Conservation (phyloP, 1,284 basidiomycete species). For the Cryptococcus depauperatus region DNA sequence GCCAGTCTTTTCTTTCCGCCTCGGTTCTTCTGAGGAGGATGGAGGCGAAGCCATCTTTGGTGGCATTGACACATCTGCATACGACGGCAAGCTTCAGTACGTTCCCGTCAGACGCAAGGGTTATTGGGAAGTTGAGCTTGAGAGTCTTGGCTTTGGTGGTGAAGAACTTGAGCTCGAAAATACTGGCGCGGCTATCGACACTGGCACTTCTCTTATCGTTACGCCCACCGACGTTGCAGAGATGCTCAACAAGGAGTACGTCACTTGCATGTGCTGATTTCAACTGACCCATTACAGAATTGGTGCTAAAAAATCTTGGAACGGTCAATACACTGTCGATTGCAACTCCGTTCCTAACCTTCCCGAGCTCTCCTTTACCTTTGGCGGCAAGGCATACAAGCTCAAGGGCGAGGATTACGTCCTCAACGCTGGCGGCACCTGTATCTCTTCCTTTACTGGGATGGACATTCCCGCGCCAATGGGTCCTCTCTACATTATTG, state of each 20-base stretch:
- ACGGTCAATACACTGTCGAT: conserved; percentile 86
- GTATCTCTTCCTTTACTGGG: conserved; percentile 88
- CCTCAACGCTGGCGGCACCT: conserved; percentile 79
- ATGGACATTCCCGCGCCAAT: conserved; percentile 85
- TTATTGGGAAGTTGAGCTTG: conserved; percentile 96
- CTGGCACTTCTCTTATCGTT: conserved; percentile 54
- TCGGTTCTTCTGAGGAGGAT: conserved; percentile 78
- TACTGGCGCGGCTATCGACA: conserved; percentile 94
- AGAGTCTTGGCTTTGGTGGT: conserved; percentile 73
- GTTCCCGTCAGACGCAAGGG: conserved; percentile 91
- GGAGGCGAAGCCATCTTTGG: conserved; percentile 92
- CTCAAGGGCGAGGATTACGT: conserved; percentile 82
- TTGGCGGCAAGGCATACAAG: conserved; percentile 70
- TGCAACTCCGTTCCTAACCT: conserved; percentile 74
- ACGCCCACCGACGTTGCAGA: conserved; percentile 92
- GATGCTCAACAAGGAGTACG: conserved; percentile 86
- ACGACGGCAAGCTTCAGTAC: conserved; percentile 74
- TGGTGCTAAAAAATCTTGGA: conserved; percentile 86
- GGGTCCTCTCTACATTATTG: conserved; percentile 86
- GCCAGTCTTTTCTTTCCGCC: conserved; percentile 89
- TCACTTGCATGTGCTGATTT: conserved; percentile 7
- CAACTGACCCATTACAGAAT: conserved; percentile 48
- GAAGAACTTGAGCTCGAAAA: conserved; percentile 78
- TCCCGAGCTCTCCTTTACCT: conserved; percentile 80
- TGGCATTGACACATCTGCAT: conserved; percentile 74